Conservation (phyloP, 2,329 filamentous ascomycete genomes). For the Talaromyces sp. region DNA sequence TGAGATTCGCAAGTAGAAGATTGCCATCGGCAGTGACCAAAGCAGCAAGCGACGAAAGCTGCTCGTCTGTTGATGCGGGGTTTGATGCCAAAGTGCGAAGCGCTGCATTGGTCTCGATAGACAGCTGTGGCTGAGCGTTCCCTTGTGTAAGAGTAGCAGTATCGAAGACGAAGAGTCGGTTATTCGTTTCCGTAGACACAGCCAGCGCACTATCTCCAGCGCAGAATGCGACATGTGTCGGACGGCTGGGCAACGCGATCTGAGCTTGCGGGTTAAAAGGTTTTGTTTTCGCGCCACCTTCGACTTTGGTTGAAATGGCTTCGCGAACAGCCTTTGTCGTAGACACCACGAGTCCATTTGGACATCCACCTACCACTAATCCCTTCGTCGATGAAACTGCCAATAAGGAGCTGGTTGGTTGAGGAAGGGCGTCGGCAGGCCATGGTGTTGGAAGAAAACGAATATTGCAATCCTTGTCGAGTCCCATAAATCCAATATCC, state of each 20-base stretch:
- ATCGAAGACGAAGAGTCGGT: conserved; percentile 79
- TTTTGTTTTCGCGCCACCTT: conserved; percentile 58
- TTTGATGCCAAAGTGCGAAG: conserved; percentile 75
- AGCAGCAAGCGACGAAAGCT: conserved; percentile 62
- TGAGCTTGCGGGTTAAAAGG: conserved; percentile 68
- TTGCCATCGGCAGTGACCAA: conserved; percentile 76
- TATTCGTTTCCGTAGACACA: conserved; percentile 72
- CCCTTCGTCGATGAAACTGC: conserved; percentile 75
- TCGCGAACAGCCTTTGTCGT: conserved; percentile 72
- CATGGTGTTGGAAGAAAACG: conserved; percentile 72
- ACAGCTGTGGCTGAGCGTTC: conserved; percentile 62
- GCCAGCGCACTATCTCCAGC: conserved; percentile 82
- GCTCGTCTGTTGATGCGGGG: conserved; percentile 56
- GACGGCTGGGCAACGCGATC: conserved; percentile 65
- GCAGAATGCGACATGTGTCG: conserved; percentile 87
- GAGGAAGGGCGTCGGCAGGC: conserved; percentile 63
- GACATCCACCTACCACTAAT: conserved; percentile 80
- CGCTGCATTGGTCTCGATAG: conserved; percentile 70
- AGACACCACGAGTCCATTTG: conserved; percentile 70
- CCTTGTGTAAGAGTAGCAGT: conserved; percentile 63
- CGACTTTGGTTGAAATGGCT: conserved; percentile 60
- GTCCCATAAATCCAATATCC: conserved; percentile 74
- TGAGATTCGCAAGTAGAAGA: conserved; percentile 76
- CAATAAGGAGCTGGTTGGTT: conserved; percentile 74
- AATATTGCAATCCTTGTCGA: conserved; percentile 76